A percentile compares a stretch with the other conserved stretches of the same genome.
phyloP scores from a whole-genome alignment of 495 filamentous ascomycete species.

The Hypoxylon fragiforme region DNA sequence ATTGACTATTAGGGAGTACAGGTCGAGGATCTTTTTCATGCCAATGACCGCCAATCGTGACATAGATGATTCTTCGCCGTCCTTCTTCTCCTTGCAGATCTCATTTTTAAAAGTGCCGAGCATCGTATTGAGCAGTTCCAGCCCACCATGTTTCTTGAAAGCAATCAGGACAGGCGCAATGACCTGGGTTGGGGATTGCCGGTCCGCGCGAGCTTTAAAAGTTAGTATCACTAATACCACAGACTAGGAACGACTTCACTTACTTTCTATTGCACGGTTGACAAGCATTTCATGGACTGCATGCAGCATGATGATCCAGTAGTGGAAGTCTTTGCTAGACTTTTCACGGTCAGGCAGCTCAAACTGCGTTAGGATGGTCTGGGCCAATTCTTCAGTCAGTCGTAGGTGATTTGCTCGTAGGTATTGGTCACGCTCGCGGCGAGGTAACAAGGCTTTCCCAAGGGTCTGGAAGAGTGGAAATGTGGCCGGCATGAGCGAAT shows the following conservation, averaged over 20 bases:
- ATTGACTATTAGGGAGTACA: conserved; percentile 75
- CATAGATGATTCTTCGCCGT: conserved; percentile 40
- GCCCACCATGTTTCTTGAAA: conserved; percentile 79
- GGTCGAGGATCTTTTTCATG: conserved; percentile 80
- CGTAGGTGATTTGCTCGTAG: conserved; percentile 66
- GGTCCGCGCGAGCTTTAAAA: conserved; percentile 28
- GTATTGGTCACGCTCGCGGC: conserved; percentile 66
- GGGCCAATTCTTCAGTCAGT: conserved; percentile 78
- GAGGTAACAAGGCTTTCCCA: conserved; percentile 75
- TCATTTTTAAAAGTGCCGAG: conserved; percentile 73
- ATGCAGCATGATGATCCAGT: conserved; percentile 78
- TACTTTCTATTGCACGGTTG: conserved; percentile 61
- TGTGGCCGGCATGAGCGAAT: conserved; percentile 69
- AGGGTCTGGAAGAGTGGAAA: conserved; percentile 77
- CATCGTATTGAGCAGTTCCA: conserved; percentile 72
- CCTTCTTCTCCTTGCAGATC: conserved; percentile 49
- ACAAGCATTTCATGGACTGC: conserved; percentile 72
- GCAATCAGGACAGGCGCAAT: conserved; percentile 80
- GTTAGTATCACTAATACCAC: conserved; percentile 17
- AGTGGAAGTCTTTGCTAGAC: conserved; percentile 61
- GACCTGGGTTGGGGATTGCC: conserved; percentile 51
- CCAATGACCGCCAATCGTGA: conserved; percentile 52
- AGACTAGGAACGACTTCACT: conserved; percentile 35
- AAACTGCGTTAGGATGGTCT: conserved; percentile 69
- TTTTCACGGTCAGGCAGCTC: conserved; percentile 34